phyloP scores from a whole-genome alignment of 495 filamentous ascomycete genomes.

The Penicillium alfredii region DNA sequence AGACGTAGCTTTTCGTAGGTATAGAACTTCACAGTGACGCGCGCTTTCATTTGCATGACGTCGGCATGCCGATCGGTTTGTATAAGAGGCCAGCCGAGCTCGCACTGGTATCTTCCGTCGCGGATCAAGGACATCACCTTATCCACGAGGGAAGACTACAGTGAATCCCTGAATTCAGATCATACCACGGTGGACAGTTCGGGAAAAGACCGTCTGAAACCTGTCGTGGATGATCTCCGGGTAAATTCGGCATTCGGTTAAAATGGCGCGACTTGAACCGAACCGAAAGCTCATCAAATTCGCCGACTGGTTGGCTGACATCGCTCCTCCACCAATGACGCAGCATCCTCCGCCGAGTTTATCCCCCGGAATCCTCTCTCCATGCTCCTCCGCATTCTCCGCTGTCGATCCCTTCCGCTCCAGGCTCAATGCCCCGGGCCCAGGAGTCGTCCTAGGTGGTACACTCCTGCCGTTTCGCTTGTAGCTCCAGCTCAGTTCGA shows the following conservation, averaged over 20 bases:
- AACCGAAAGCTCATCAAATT: constrained; percentile 8
- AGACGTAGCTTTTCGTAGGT: neutral
- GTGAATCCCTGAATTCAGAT: neutral
- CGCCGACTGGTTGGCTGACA: constrained; percentile 11
- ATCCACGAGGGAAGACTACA: neutral
- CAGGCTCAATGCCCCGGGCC: constrained; percentile 4
- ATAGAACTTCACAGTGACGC: neutral
- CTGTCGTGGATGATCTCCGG: neutral
- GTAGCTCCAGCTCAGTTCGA: no score
- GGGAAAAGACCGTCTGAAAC: neutral
- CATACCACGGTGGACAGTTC: constrained; percentile 1
- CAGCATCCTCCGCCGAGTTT: constrained; percentile 9
- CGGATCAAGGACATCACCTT: no score
- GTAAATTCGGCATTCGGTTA: constrained; percentile 12
- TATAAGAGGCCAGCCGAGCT: neutral
- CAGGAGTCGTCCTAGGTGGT: constrained; percentile 8
- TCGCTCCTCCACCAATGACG: constrained; percentile 16
- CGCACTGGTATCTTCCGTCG: no score
- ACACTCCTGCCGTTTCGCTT: neutral
- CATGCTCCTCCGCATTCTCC: constrained; percentile 18
- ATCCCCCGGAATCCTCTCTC: constrained; percentile 15
- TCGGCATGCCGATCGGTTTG: constrained; percentile 21
- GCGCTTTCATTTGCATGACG: constrained; percentile 12
- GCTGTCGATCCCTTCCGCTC: constrained; percentile 17
- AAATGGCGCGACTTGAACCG: constrained; percentile 2